Percentiles rank a stretch among this genome's conserved stretches.
Evolutionary conservation across 176 grass and related monocot species (phyloP).

Genomic region (Olyra latifolia): DNA sequence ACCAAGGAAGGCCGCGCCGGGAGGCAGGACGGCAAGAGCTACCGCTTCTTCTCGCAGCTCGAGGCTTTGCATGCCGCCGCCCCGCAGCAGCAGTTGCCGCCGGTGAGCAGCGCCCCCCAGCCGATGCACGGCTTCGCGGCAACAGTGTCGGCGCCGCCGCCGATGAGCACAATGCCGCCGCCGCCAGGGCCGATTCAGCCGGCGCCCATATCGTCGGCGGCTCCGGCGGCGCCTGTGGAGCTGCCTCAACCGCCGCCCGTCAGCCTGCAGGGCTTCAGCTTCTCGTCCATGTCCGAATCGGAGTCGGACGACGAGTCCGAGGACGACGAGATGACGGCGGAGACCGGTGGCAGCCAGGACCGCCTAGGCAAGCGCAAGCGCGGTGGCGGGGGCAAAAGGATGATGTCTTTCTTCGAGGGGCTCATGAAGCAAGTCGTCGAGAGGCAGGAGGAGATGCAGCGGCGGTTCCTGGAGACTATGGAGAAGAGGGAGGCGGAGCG

Average conservation of each 20-base stretch:
- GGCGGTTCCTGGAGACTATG: slow-evolving; percentile 78
- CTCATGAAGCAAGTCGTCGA: slow-evolving; percentile 78
- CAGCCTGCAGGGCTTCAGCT: slow-evolving; percentile 59
- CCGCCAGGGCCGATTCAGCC: slow-evolving; percentile 36
- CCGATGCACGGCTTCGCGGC: slow-evolving; percentile 22
- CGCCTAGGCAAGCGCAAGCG: slow-evolving; percentile 54
- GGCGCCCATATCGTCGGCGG: slow-evolving; percentile 46
- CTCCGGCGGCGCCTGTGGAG: slow-evolving; percentile 28
- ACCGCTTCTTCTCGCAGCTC: slow-evolving; percentile 83
- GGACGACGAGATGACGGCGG: slow-evolving; percentile 68
- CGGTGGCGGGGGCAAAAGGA: slow-evolving; percentile 50
- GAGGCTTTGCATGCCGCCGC: slow-evolving; percentile 63
- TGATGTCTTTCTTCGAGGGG: slow-evolving; percentile 85
- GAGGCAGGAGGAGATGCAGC: slow-evolving; percentile 85
- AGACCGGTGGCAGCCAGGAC: slow-evolving; percentile 54
- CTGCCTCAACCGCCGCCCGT: slow-evolving; percentile 24
- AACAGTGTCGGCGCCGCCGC: slow-evolving; percentile 12
- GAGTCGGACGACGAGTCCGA: slow-evolving; percentile 60
- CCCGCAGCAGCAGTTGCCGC: neutral
- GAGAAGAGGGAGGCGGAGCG: slow-evolving; percentile 85
- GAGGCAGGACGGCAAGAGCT: slow-evolving; percentile 91
- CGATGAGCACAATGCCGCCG: slow-evolving; percentile 36
- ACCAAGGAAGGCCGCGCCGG: slow-evolving; percentile 92
- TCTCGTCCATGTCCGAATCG: slow-evolving; percentile 73
- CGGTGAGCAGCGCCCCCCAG: neutral